Percentiles rank a stretch among this genome's conserved stretches.
These are phyloP conservation scores for Panicum hallii DNA, from an alignment of 202 grass and related monocot genomes.

Conservation along the genomic window DNA sequence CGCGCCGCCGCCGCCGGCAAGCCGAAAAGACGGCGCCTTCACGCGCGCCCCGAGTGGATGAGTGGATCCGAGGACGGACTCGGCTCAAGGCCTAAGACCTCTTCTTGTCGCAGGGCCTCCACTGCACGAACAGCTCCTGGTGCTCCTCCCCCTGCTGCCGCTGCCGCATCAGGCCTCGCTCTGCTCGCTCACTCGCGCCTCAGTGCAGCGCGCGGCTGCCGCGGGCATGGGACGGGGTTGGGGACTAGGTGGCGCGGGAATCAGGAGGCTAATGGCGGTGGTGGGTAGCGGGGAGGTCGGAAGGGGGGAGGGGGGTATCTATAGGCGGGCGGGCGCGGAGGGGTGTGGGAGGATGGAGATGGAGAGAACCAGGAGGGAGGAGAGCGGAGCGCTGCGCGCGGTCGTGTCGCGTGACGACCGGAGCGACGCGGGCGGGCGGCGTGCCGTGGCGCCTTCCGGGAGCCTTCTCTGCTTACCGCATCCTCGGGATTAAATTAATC, in stretches of 20 bases:
- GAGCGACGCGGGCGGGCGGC: not conserved
- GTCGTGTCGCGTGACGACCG: slow-evolving; percentile 38
- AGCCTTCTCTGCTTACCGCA: not conserved
- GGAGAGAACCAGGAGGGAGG: not conserved
- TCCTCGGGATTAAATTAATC: not conserved
- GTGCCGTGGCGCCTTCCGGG: slow-evolving; percentile 1
- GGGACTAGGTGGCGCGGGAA: not conserved
- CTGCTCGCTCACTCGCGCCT: slow-evolving; percentile 3
- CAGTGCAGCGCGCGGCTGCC: not conserved
- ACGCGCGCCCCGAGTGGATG: not conserved
- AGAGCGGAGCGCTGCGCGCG: not conserved
- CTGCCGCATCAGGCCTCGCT: slow-evolving; percentile 52
- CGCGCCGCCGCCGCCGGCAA: not conserved
- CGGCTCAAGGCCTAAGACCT: slow-evolving; percentile 44
- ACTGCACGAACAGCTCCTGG: slow-evolving; percentile 68
- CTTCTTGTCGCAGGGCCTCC: slow-evolving; percentile 77
- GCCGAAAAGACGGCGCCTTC: not conserved
- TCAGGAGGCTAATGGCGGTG: not conserved
- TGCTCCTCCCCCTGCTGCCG: slow-evolving; percentile 61
- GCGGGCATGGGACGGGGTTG: slow-evolving; percentile 14
- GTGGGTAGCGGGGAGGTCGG: not conserved
- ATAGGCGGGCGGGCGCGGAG: slow-evolving; percentile 27
- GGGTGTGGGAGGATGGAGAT: not conserved
- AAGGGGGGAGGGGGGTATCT: slow-evolving; percentile 29
- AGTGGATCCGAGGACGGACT: not conserved